Evolutionary conservation across 345 rosid genomes (phyloP).

Genomic region (Eucalyptus coolabah): DNA sequence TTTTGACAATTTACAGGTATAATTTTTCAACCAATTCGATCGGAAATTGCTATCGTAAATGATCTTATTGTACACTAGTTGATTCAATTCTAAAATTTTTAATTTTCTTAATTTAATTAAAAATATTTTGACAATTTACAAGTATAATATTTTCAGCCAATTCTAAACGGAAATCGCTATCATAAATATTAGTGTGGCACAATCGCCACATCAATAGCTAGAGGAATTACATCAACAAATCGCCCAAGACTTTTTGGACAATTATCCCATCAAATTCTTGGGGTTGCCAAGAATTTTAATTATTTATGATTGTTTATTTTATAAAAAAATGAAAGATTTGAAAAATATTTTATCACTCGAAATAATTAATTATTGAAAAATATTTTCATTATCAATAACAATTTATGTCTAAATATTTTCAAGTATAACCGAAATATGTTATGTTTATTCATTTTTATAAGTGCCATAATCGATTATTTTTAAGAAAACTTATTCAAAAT

Average conservation of each 20-base stretch:
- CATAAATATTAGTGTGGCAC: rapidly evolving
- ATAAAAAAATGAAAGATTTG: too few species aligned
- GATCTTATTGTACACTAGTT: neutral
- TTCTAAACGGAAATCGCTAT: rapidly evolving
- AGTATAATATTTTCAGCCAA: rapidly evolving
- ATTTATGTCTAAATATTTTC: too few species aligned
- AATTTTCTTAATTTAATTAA: neutral
- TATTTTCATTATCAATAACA: too few species aligned
- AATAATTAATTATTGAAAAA: too few species aligned
- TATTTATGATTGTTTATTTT: rapidly evolving
- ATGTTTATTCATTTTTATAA: too few species aligned
- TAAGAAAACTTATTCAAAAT: too few species aligned
- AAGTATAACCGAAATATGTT: rapidly evolving
- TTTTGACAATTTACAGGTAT: rapidly evolving
- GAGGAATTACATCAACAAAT: neutral
- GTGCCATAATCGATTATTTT: too few species aligned
- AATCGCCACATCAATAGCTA: rapidly evolving
- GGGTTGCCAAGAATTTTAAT: neutral
- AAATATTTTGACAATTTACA: neutral
- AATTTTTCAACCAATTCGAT: rapidly evolving
- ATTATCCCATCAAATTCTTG: neutral
- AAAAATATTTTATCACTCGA: rapidly evolving
- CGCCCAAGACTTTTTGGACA: neutral
- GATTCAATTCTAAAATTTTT: rapidly evolving
- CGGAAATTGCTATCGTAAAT: neutral